phyloP scores from a whole-genome alignment of 2,329 filamentous ascomycete genomes.

The Amauroascus verrucosus region DNA sequence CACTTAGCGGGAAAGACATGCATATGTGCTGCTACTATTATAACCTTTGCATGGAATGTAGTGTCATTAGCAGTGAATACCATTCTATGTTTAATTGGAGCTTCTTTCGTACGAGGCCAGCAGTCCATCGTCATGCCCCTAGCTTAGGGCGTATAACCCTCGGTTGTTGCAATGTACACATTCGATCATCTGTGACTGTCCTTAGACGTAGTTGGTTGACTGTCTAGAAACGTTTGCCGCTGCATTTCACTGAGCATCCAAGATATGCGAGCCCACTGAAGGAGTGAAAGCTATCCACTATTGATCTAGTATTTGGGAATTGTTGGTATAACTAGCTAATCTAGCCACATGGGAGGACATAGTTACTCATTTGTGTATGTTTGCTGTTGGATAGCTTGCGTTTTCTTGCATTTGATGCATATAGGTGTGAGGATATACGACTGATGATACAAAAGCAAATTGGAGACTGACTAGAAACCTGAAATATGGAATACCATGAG shows the following conservation, averaged over 20 bases:
- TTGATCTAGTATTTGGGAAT: too few species aligned
- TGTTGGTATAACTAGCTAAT: too few species aligned
- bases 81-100: not conserved
- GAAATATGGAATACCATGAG: not conserved
- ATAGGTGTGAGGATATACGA: not conserved
- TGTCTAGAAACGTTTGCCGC: not conserved
- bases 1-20: not conserved
- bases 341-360: not conserved
- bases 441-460: too few species aligned
- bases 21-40: not conserved
- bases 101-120: not conserved
- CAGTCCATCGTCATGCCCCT: not conserved
- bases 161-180: not conserved
- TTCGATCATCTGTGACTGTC: not conserved
- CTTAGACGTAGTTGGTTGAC: not conserved
- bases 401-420: not conserved
- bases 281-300: too few species aligned
- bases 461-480: not conserved
- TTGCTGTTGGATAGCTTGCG: not conserved
- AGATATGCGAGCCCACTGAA: too few species aligned
- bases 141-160: not conserved
- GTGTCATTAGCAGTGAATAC: too few species aligned
- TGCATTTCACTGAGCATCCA: not conserved
- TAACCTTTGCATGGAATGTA: not conserved
- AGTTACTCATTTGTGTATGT: not conserved